Percentiles rank a stretch among this genome's conserved stretches.
These are phyloP conservation scores for Carnegiea gigantea DNA, from an alignment of 179 eudicot species.

Conservation along the genomic window DNA sequence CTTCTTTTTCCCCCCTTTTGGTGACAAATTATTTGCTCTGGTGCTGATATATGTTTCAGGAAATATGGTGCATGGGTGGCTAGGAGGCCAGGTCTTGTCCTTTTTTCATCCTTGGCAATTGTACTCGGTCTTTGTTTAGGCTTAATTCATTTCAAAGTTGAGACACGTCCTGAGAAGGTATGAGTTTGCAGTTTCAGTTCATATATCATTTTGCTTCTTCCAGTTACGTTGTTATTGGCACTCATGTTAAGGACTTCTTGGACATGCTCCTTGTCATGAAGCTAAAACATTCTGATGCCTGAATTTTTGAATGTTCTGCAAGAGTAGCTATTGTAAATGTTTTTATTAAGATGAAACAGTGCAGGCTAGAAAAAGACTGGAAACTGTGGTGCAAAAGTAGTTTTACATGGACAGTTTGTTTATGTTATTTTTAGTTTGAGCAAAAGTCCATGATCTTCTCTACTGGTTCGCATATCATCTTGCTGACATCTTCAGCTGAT, in stretches of 20 bases:
- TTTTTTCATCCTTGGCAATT: slow-evolving; percentile 62
- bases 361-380: not conserved
- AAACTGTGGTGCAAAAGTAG: not conserved
- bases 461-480: no score
- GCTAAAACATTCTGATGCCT: not conserved
- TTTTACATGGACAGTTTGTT: not conserved
- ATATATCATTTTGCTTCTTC: slow-evolving; percentile 4
- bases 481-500: no score
- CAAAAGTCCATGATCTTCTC: no score
- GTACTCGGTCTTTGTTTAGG: slow-evolving; percentile 81
- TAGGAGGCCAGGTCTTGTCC: slow-evolving; percentile 73
- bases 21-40: not conserved
- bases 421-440: no score
- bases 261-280: not conserved
- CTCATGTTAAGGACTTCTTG: slow-evolving; percentile 5
- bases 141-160: slow-evolving; percentile 82
- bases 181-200: slow-evolving; percentile 10
- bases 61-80: slow-evolving; percentile 95
- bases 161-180: slow-evolving; percentile 99
- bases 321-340: not conserved
- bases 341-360: not conserved
- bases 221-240: not conserved
- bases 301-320: not conserved
- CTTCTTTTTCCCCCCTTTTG: not conserved
- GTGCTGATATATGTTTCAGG: slow-evolving; percentile 45